phyloP scores from a whole-genome alignment of 73 alveolate species.

The Paramecium sonneborni region DNA sequence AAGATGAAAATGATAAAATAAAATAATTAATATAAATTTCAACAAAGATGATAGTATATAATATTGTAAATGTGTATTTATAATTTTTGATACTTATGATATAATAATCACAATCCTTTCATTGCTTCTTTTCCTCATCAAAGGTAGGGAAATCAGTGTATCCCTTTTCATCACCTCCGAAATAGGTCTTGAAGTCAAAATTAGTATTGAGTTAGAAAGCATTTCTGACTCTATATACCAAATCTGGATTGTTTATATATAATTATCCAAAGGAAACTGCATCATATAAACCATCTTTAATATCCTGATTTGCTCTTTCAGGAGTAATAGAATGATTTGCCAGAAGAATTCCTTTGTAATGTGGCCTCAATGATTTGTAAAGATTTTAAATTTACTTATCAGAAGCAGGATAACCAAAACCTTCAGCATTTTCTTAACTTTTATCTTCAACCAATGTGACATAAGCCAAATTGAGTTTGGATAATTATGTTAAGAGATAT shows the following conservation, averaged over 20 bases:
- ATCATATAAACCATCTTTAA: neutral
- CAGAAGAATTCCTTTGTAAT: slow-evolving; percentile 53
- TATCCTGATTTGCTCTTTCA: neutral
- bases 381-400: slow-evolving; percentile 39
- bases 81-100: neutral
- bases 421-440: slow-evolving; percentile 39
- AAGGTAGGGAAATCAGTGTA: slow-evolving; percentile 26
- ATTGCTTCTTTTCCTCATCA: neutral
- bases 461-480: slow-evolving; percentile 39
- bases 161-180: slow-evolving; percentile 53
- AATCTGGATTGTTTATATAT: neutral
- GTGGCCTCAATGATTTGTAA: slow-evolving; percentile 31
- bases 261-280: slow-evolving; percentile 1
- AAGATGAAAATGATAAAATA: too few relatives aligned
- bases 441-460: slow-evolving; percentile 37
- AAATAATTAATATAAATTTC: too few relatives aligned
- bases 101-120: neutral
- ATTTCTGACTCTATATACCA: slow-evolving; percentile 23
- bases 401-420: neutral
- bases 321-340: slow-evolving; percentile 8
- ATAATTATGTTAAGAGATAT: slow-evolving; percentile 26
- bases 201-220: neutral
- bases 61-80: neutral
- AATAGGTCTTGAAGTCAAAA: slow-evolving; percentile 15
- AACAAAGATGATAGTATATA: too few relatives aligned